Evolutionary conservation across 768 basidiomycete species (phyloP).

Genomic region (Lactarius deliciosus): DNA sequence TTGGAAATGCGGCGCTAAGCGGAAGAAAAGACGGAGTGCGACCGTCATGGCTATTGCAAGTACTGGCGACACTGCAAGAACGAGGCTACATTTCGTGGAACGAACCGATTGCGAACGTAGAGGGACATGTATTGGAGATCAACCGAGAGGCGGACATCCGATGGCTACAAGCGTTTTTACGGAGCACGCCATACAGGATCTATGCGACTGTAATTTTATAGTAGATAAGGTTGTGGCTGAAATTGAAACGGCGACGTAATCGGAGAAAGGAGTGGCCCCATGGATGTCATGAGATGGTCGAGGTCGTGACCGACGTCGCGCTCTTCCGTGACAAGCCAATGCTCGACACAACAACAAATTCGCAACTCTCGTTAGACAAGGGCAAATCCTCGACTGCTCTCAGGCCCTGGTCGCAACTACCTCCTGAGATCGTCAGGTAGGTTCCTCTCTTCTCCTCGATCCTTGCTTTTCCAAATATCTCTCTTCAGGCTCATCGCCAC

Average conservation of each 20-base stretch:
- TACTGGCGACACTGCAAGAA: conserved; percentile 26
- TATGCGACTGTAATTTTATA: conserved; percentile 16
- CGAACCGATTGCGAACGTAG: conserved; percentile 10
- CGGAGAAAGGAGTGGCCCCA: not conserved
- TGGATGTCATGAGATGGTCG: conserved; percentile 7
- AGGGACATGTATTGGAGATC: conserved; percentile 26
- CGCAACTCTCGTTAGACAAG: conserved; percentile 25
- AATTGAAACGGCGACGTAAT: conserved; percentile 25
- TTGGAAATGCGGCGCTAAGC: conserved; percentile 21
- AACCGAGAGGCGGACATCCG: conserved; percentile 28
- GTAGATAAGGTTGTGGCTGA: conserved; percentile 22
- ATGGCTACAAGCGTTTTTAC: conserved; percentile 28
- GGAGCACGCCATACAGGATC: conserved; percentile 13
- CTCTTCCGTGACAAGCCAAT: conserved; percentile 33
- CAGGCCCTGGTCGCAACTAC: conserved; percentile 62
- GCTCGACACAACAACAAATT: conserved; percentile 31
- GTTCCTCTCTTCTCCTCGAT: conserved; percentile 6
- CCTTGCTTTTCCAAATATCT: conserved; percentile 1
- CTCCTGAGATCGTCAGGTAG: conserved; percentile 59
- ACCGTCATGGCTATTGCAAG: conserved; percentile 25
- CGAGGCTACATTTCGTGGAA: conserved; percentile 21
- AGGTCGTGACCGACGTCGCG: conserved; percentile 29
- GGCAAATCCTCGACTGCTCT: conserved; percentile 60
- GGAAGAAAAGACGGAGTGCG: conserved; percentile 17
- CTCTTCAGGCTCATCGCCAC: conserved; percentile 55